Base-by-base conservation (phyloP, 2,329 filamentous ascomycete species). In the Alternaria sp. region DNA sequence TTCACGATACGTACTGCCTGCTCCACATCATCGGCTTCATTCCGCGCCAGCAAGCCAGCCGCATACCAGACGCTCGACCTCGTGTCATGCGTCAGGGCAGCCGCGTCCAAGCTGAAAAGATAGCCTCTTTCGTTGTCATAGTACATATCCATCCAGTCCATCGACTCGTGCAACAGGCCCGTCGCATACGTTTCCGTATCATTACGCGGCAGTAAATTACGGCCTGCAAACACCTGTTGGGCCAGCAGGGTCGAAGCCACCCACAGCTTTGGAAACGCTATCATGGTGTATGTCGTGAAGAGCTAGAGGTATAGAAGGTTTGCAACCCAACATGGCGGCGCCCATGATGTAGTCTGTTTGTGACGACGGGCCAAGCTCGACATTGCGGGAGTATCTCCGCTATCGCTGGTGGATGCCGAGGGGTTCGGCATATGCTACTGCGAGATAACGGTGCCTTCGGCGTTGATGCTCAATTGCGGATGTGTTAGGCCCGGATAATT, bases 61-160 rank as follows among this genome's bases (percentile, higher is more conserved):
- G 86, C 86, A 72, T 89, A 89, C 87, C 88, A 89, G 0, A 82
- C 82, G 0, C 86, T 87, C 46, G 82, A 84, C 57, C 87, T 82
- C 0, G 87, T 89, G 47, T 88, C 86, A 63, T 89, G 87, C 3
- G 83, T 80, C 7, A 87, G 77, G 0, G 86, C 84, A 9, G 80
- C 72, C 3, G 80, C 78, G 60, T 81, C 77, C 43, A 86, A 82
- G 47, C 84, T 81, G 72, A 87, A 87, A 15, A 89, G 74, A 61
- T 89, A 89, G 0, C 84, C 84, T 6, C 82, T 82, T 2, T 76
- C 75, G 3, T 78, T 58, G 64, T 89, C 87, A 68, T 88, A 89
- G 58, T 83, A 85, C 3, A 74, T 77, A 67, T 89, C 87, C 80
- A 88, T 80, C 80, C 85, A 86, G 6, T 75, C 65, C 85, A 88